Evolutionary conservation across 2,329 filamentous ascomycete species (phyloP).

Genomic region (Claviceps sp.): DNA sequence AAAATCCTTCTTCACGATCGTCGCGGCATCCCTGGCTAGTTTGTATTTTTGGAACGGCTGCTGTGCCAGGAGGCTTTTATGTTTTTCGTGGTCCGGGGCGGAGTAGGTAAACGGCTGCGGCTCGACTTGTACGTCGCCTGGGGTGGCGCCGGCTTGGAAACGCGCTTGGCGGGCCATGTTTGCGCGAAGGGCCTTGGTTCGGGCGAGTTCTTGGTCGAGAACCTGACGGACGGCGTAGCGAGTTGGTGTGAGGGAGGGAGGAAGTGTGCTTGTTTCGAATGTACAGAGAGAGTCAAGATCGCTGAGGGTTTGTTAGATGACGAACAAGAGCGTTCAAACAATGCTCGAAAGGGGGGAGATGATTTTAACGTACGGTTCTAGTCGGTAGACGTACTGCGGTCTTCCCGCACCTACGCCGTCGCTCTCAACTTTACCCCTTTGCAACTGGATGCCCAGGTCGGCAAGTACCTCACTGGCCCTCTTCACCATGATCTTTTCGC

Average conservation of each 20-base stretch:
- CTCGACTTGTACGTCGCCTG: constrained; percentile 6
- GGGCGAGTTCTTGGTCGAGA: constrained; percentile 77
- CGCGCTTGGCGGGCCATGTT: constrained; percentile 52
- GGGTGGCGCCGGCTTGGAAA: constrained; percentile 37
- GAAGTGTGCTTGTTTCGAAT: constrained; percentile 54
- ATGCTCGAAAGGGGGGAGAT: background rate
- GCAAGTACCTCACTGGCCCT: constrained; percentile 70
- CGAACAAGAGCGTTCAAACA: background rate
- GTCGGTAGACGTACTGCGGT: constrained; percentile 72
- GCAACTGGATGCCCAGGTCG: constrained; percentile 70
- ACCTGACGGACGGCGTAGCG: constrained; percentile 92
- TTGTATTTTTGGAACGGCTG: constrained; percentile 17
- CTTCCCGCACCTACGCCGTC: constrained; percentile 46
- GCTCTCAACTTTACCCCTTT: constrained; percentile 65
- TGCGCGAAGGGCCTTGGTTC: constrained; percentile 54
- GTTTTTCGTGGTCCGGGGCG: background rate
- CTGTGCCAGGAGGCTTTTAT: background rate
- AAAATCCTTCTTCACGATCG: constrained; percentile 60
- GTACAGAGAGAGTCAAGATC: constrained; percentile 64
- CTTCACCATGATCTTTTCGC: constrained; percentile 67
- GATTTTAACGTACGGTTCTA: constrained; percentile 66
- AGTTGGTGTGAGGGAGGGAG: constrained; percentile 53
- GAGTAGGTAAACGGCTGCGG: constrained; percentile 4
- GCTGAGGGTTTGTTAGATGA: constrained; percentile 17
- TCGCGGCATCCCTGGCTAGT: constrained; percentile 24